phyloP scores from a whole-genome alignment of 75 land plant genomes.

The Sequoia sempervirens region DNA sequence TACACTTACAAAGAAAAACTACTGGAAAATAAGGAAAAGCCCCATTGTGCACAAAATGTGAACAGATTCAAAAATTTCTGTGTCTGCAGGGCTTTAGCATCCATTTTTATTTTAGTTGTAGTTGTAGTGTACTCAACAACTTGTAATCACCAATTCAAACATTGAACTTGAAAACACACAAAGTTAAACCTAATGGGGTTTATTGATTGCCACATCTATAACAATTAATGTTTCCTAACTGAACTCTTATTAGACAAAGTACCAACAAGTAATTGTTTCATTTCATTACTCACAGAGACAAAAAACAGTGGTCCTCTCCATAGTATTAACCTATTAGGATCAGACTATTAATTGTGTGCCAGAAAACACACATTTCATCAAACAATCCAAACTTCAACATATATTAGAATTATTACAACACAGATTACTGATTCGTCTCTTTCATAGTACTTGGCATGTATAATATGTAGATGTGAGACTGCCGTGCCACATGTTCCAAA shows the following conservation, averaged over 20 bases:
- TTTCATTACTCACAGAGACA: neutral
- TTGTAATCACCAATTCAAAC: neutral
- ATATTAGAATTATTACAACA: neutral
- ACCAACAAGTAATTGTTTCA: neutral
- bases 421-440: neutral
- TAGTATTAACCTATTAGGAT: no score
- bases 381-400: neutral
- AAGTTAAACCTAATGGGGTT: neutral
- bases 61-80: neutral
- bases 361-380: neutral
- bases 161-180: neutral
- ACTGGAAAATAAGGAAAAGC: no score
- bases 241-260: neutral
- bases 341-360: neutral
- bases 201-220: neutral
- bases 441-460: neutral
- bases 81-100: neutral
- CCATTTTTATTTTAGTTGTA: neutral
- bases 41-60: neutral
- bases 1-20: neutral
- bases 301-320: neutral
- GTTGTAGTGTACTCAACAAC: neutral
- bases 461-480: neutral
- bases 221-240: neutral
- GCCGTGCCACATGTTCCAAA: neutral